Base-by-base conservation (phyloP, 2,329 filamentous ascomycete species). In the Verticillium albo-atrum region DNA sequence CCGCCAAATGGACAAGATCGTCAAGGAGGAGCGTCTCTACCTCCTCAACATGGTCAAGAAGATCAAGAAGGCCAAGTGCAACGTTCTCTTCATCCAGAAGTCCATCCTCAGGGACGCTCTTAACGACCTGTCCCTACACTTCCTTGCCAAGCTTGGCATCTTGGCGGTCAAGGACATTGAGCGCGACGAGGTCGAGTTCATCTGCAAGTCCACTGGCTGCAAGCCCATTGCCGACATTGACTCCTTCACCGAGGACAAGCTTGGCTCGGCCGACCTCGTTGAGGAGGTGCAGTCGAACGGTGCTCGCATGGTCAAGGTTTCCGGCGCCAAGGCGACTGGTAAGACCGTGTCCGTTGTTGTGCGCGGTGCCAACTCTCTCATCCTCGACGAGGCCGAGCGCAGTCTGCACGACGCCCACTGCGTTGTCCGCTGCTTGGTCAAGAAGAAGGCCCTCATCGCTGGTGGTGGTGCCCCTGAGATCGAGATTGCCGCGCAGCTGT, bases 41-140 rank as follows among this genome's bases (percentile, higher is more conserved):
- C 86, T 99, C 65, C 85, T 99, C 61, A 98, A 98, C 82, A 91
- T 99, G 87, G 93, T 96, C 73, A 98, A 99, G 86, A 99, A 98
- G 85, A 99, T 99, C 77, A 97, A 98, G 81, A 99, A 98, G 84
- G 93, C 95, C 67, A 99, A 98, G 82, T 99, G 95, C 81, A 99
- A 99, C 70, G 95, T 99, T 51, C 87, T 98, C 52, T 83, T 99
- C 67, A 98, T 99, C 68, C 95, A 99, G 73, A 99, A 99, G 80
- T 98, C 94, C 15, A 99, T 99, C 68, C 87, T 99, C 61, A 89
- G 95, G 68, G 95, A 99, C 71, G 95, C 95, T 35, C 93, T 99
- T 74, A 99, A 99, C 80, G 95, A 99, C 69, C 84, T 99, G 60
- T 96, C 92, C 63, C 85, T 99, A 65, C 95, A 99, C 79, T 99